phyloP scores from a whole-genome alignment of 345 rosid genomes.

The Hibiscus syriacus region DNA sequence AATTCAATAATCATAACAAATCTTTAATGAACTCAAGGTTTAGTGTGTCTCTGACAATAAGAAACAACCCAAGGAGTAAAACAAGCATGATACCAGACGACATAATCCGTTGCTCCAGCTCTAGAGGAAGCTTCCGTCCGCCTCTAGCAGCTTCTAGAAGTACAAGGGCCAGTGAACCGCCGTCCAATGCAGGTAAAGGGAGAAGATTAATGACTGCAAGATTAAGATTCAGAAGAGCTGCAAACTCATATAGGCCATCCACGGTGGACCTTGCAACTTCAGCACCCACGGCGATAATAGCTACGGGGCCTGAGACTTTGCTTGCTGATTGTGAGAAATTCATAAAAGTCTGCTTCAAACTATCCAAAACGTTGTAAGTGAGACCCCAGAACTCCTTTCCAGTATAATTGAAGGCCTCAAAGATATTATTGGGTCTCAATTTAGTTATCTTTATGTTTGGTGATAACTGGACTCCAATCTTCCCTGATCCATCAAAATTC shows the following conservation, averaged over 20 bases:
- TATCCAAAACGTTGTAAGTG: conserved; percentile 60
- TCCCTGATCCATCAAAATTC: conserved; percentile 73
- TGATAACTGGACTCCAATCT: conserved; percentile 84
- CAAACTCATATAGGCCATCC: conserved; percentile 85
- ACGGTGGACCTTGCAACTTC: conserved; percentile 93
- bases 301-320: conserved; percentile 88
- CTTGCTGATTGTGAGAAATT: conserved; percentile 88
- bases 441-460: conserved; percentile 69
- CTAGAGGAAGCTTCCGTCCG: conserved; percentile 84
- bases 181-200: conserved; percentile 91
- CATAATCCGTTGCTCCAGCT: conserved; percentile 83
- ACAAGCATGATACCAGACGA: conserved; percentile 84
- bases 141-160: conserved; percentile 81
- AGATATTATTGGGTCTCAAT: conserved; percentile 46
- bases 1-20: conserved; percentile 37
- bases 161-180: conserved; percentile 86
- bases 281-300: conserved; percentile 84
- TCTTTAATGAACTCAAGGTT: conserved; percentile 80
- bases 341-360: conserved; percentile 71
- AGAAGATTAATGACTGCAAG: conserved; percentile 87
- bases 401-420: conserved; percentile 49
- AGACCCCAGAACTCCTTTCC: conserved; percentile 75
- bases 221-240: conserved; percentile 75
- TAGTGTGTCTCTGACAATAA: conserved; percentile 77
- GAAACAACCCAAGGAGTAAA: conserved; percentile 69